Conservation (phyloP, 1,284 basidiomycete genomes). For the Puccinia polysora region DNA sequence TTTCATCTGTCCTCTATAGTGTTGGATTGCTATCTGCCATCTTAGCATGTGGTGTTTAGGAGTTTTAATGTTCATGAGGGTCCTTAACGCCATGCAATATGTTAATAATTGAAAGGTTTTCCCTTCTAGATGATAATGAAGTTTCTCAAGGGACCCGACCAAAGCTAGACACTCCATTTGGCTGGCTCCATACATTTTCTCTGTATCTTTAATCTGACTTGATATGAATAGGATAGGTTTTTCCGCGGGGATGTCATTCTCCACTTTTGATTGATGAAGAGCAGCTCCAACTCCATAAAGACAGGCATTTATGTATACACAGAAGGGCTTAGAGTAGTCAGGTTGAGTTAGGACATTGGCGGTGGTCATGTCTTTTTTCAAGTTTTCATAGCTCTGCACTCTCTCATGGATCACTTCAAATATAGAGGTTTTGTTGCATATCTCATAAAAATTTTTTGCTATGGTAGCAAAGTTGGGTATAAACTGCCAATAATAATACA, state of each 20-base stretch:
- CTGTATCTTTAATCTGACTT: background rate
- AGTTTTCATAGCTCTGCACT: too few species aligned
- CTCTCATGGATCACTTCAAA: too few species aligned
- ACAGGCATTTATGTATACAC: slow-evolving; percentile 15
- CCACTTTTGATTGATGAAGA: background rate
- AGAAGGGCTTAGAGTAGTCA: background rate
- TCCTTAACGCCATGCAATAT: background rate
- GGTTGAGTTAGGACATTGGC: background rate
- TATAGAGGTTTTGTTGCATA: too few species aligned
- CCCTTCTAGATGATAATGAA: slow-evolving; percentile 14
- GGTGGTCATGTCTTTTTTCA: too few species aligned
- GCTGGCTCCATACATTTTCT: slow-evolving; percentile 10
- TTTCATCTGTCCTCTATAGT: slow-evolving; percentile 2
- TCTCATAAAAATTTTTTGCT: too few species aligned
- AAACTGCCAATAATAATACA: background rate
- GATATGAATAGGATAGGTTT: slow-evolving; percentile 5
- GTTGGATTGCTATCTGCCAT: slow-evolving; percentile 22
- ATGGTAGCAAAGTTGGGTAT: too few species aligned
- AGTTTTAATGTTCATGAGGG: slow-evolving; percentile 12
- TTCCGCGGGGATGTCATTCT: background rate
- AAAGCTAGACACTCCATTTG: slow-evolving; percentile 15
- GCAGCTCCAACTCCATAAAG: slow-evolving; percentile 20
- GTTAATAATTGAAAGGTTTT: background rate
- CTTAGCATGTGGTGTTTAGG: slow-evolving; percentile 10
- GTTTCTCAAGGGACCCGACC: slow-evolving; percentile 3